Base-by-base conservation (phyloP, 1,284 basidiomycete species). In the Porodaedalea pini region DNA sequence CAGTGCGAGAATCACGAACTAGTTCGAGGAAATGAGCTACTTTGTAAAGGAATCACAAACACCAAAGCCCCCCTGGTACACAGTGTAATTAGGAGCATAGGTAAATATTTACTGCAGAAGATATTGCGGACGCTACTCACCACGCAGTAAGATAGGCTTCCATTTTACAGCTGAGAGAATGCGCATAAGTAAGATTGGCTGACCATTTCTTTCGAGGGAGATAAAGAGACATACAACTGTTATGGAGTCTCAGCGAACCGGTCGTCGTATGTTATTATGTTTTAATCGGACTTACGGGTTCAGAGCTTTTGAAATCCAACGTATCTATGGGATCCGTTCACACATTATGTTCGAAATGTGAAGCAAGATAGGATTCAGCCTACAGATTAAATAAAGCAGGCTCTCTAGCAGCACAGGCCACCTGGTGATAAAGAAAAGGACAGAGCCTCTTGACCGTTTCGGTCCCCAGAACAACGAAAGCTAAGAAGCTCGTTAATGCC, bases 1-100 rank as follows among this genome's bases (percentile, higher is more conserved):
- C 13, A 31, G 25, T 44, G 21, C 17, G 41, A 15, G 6, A 7
- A 1, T 15, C 15, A 3, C 10, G n/a, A 2, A 47, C 11, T 5
- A 31, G n/a, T 25, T 15, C 29, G 29, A 8, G 7, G n/a, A 8
- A 45, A 4, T n/a, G 23, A n/a, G 2, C 17, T 25, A 54, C 57
- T 23, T 58, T 58, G 57, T 31, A 58, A 36, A 1, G 57, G 57
- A 29, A 58, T 31, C 17, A 58, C 23, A 34, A 58, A 58, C 29
- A 54, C 10, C n/a, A 54, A 21, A 36, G 43, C 36, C 11, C 44
- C 57, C 57, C 57, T 58, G 25, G 17, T 29, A n/a, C n/a, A 34
- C 8, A 8, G 11, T 11, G 6, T 47, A 23, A 25, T 29, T 6
- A 43, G 19, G 5, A 21, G 25, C 21, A 40, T 27, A 23, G 5